Base-by-base conservation (phyloP, 2,329 filamentous ascomycete species). In the Aureobasidium mangrovei region DNA sequence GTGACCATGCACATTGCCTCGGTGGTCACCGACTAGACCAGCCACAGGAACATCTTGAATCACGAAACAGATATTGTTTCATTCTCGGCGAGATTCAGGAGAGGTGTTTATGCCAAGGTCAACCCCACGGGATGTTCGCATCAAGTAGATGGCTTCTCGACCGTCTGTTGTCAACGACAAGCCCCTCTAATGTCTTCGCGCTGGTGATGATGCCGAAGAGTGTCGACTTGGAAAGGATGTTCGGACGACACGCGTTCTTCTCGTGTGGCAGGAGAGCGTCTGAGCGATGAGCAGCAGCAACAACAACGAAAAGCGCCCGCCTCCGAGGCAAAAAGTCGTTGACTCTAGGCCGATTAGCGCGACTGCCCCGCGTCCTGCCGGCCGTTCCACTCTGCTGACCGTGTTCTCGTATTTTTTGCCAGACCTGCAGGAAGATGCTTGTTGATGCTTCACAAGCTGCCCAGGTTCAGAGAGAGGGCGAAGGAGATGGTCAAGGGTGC, bases 11-110 rank as follows among this genome's bases (percentile, higher is more conserved):
- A 24, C 3, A 8, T 40, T 38, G 33, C 27, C 32, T n/a, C 35
- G 35, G 27, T 31, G 46, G 27, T 7, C 46, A 18, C 38, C 42
- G 35, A n/a, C 18, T 12, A 18, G 8, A 40, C n/a, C 9, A 12
- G n/a, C 36, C 24, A 10, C 3, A 10, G 7, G 8, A 49, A 24
- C 36, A 38, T 39, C n/a, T 40, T 18, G 24, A 26, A 27, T 24
- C 44, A 28, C 44, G 46, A 40, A 41, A 41, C 47, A 24, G 9
- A 24, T 28, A 38, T 29, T 26, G 28, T 36, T 38, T 48, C 33
- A 39, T 18, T 39, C 45, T 39, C 45, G 45, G 45, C 35, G 45
- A 38, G 36, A 51, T 51, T 41, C 47, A 51, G 47, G 47, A 35
- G 38, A 39, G 8, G 45, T 26, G 32, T 32, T 26, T 27, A 18